phyloP scores from a whole-genome alignment of 768 basidiomycete species.

The Trametes gibbosa region DNA sequence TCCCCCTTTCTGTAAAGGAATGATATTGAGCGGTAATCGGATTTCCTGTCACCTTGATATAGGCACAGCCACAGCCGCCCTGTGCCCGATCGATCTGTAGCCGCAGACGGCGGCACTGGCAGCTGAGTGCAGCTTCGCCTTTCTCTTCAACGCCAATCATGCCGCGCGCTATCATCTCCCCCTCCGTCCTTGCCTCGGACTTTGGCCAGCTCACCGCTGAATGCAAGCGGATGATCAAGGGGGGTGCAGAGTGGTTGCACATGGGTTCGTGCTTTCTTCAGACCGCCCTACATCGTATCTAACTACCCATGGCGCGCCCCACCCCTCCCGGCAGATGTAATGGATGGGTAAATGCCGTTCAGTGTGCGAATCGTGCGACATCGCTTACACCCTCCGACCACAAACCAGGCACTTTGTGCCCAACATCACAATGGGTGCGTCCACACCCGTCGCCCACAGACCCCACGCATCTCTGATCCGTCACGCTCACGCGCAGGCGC shows the following conservation, averaged over 20 bases:
- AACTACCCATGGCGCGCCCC: background rate
- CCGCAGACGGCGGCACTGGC: background rate
- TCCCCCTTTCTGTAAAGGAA: too few relatives aligned
- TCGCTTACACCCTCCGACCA: background rate
- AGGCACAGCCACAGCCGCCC: background rate
- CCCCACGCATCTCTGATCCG: background rate
- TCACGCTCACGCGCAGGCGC: slow-evolving; percentile 52
- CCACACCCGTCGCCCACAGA: background rate
- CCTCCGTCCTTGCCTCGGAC: slow-evolving; percentile 95
- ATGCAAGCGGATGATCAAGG: slow-evolving; percentile 94
- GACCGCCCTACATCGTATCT: background rate
- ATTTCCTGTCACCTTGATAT: too few relatives aligned
- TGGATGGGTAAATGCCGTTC: slow-evolving; percentile 77
- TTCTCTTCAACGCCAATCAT: slow-evolving; percentile 36
- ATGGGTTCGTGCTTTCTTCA: slow-evolving; percentile 65
- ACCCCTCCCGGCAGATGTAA: slow-evolving; percentile 63
- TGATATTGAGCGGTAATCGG: too few relatives aligned
- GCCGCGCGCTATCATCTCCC: slow-evolving; percentile 91
- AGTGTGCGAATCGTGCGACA: background rate
- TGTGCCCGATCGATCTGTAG: slow-evolving; percentile 6
- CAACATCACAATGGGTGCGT: slow-evolving; percentile 94
- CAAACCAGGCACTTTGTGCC: slow-evolving; percentile 87
- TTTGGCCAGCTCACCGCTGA: slow-evolving; percentile 94
- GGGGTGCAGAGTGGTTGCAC: slow-evolving; percentile 96
- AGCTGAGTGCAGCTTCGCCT: background rate